Evolutionary conservation across 768 basidiomycete species (phyloP).

Genomic region (Xerocomus potaroensis): DNA sequence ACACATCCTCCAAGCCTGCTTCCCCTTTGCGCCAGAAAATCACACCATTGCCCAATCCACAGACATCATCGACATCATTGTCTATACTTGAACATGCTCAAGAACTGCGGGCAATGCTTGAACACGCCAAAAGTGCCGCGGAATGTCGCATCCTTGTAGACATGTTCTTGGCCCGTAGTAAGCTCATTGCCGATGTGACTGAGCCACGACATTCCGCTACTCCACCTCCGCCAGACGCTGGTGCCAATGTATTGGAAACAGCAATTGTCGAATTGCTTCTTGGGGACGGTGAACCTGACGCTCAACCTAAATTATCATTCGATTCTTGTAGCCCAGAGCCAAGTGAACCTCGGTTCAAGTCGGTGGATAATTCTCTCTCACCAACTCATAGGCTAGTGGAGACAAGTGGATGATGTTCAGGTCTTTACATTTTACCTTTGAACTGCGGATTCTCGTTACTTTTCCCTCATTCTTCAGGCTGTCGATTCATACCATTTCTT

Average conservation of each 20-base stretch:
- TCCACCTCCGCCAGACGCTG: slow-evolving; percentile 33
- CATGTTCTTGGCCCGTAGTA: slow-evolving; percentile 69
- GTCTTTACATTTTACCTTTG: background rate
- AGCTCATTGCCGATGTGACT: slow-evolving; percentile 35
- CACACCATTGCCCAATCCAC: slow-evolving; percentile 13
- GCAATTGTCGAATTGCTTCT: slow-evolving; percentile 47
- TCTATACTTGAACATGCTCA: slow-evolving; percentile 44
- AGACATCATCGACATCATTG: slow-evolving; percentile 17
- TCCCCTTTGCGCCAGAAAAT: slow-evolving; percentile 7
- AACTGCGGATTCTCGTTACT: slow-evolving; percentile 8
- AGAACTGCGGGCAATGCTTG: slow-evolving; percentile 65
- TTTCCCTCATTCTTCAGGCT: slow-evolving; percentile 8
- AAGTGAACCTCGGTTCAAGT: background rate
- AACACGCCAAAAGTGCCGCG: slow-evolving; percentile 65
- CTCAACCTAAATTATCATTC: background rate
- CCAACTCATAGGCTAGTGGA: slow-evolving; percentile 1
- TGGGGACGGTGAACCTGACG: slow-evolving; percentile 20
- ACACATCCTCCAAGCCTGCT: slow-evolving; percentile 12
- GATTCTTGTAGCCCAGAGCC: background rate
- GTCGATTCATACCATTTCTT: slow-evolving; percentile 10
- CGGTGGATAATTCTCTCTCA: background rate
- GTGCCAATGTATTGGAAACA: slow-evolving; percentile 36
- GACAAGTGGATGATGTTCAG: slow-evolving; percentile 9
- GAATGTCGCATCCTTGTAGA: slow-evolving; percentile 86
- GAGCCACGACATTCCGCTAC: slow-evolving; percentile 27